Percentiles rank a stretch among this genome's conserved stretches.
Conservation (phyloP, 1,139 yeast species). For the Nadsonia starkeyi-henricii region DNA sequence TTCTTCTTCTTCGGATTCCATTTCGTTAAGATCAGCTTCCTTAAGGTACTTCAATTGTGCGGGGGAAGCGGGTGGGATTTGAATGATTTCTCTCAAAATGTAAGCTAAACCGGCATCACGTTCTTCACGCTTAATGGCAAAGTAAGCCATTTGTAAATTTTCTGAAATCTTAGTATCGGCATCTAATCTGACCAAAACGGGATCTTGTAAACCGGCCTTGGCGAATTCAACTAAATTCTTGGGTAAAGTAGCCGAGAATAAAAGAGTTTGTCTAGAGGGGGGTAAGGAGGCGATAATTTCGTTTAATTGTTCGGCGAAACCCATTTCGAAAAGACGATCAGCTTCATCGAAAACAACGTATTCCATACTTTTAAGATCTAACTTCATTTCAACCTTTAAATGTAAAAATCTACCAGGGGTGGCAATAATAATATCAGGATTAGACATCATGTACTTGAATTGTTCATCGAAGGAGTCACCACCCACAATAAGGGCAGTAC, state of each 20-base stretch:
- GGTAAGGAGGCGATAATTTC: conserved; percentile 81
- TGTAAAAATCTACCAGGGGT: conserved; percentile 97
- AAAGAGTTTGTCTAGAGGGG: conserved; percentile 65
- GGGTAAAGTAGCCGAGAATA: conserved; percentile 93
- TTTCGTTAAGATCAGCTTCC: conserved; percentile 31
- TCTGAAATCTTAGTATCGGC: conserved; percentile 85
- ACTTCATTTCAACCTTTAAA: conserved; percentile 86
- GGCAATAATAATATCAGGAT: conserved; percentile 90
- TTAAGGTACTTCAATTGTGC: conserved; percentile 33
- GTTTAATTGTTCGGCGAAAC: conserved; percentile 87
- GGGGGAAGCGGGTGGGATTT: conserved; percentile 65
- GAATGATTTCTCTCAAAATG: conserved; percentile 67
- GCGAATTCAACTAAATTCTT: conserved; percentile 89
- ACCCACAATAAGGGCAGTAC: conserved; percentile 75
- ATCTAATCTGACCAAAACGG: conserved; percentile 82
- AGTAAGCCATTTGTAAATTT: conserved; percentile 77
- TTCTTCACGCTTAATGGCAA: conserved; percentile 69
- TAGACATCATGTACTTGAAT: conserved; percentile 79
- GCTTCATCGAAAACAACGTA: conserved; percentile 97
- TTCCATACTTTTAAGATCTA: conserved; percentile 70
- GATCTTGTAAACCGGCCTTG: conserved; percentile 86
- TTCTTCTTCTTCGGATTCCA: conserved; percentile 34
- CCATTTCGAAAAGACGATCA: conserved; percentile 93
- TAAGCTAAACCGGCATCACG: conserved; percentile 77
- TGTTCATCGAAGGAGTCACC: conserved; percentile 97